Evolutionary conservation across 805 yeast species (phyloP), one percentile per base, ranked within the genome.

Genomic region (Cyberlindnera japonica): DNA sequence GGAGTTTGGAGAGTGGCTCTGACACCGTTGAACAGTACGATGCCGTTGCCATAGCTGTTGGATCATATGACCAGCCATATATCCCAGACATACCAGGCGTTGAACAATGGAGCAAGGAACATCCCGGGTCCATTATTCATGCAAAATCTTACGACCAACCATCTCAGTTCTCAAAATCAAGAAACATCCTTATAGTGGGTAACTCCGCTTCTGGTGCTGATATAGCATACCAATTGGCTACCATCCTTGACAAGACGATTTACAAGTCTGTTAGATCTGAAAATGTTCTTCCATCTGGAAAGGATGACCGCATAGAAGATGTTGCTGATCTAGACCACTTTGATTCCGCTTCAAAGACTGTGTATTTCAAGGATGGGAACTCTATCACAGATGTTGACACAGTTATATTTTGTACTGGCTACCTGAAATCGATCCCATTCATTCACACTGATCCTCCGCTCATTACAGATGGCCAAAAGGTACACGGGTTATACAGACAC

Each of bases 161-260:
- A 0, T 65, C 64, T 1, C 67, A 64, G 12, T 81, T 67, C 43
- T 21, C 37, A 27, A 50, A 54, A 6, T 60, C 65, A 18, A 59
- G 65, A 32, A 68, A 61, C 23, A 77, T 81, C 13, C 58, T 86
- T 32, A 71, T 85, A 6, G 75, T 86, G n/a, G 95, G 95, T 0
- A 81, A 80, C 51, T 78, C 81, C 10, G 83, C 93, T 3, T 79
- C 88, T 22, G 95, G 91, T 20, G 74, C 77, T 15, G 95, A 88
- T 55, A 65, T 84, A 30, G 75, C 87, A 3, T 72, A 70, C 41
- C 90, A 83, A 54, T 54, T 81, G 15, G 74, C 79, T 2, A 63
- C 66, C 3, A 54, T 44, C 3, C 62, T 74, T 33, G 60, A 68
- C 9, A 65, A 61, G 37, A 58, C 54, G 7, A 64, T 80, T 12